These are phyloP conservation scores for Gossypium schwendimanii DNA, from an alignment of 441 rosid species.

Conservation along the genomic window DNA sequence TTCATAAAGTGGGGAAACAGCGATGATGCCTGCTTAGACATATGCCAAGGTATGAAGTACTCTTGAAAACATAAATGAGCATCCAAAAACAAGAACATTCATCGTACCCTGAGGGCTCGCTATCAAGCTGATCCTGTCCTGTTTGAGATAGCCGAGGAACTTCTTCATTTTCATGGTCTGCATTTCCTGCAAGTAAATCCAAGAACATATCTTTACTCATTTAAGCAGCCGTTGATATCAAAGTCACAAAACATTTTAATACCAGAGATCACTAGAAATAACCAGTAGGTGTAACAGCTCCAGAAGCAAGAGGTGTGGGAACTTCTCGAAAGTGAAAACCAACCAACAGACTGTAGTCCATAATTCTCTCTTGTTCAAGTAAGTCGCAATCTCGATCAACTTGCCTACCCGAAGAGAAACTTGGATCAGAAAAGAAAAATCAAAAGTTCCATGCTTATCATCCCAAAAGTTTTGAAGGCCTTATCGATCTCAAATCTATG, in stretches of 20 bases:
- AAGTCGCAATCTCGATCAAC: conserved; percentile 90
- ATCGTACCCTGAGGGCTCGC: conserved; percentile 63
- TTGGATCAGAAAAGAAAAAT: background rate
- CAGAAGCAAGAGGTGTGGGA: conserved; percentile 46
- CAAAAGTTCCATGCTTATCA: background rate
- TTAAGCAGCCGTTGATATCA: conserved; percentile 13
- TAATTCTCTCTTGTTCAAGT: conserved; percentile 91
- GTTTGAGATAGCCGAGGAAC: conserved; percentile 19
- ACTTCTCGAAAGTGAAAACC: conserved; percentile 82
- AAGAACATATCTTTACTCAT: background rate
- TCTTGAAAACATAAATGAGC: background rate
- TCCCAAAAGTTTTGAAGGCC: background rate
- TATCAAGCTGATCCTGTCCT: conserved; percentile 48
- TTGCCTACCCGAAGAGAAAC: conserved; percentile 48
- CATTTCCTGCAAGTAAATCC: conserved; percentile 31
- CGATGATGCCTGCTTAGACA: background rate
- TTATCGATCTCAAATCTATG: background rate
- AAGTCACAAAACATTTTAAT: conserved; percentile 12
- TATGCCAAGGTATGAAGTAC: background rate
- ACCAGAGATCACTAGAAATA: conserved; percentile 20
- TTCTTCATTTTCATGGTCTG: conserved; percentile 26
- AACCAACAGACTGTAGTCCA: conserved; percentile 90
- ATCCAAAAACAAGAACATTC: background rate
- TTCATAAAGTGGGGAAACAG: background rate
- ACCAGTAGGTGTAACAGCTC: conserved; percentile 59